These are phyloP conservation scores for Emericellopsis atlantica DNA, from an alignment of 2,329 filamentous ascomycete species.

Conservation along the genomic window DNA sequence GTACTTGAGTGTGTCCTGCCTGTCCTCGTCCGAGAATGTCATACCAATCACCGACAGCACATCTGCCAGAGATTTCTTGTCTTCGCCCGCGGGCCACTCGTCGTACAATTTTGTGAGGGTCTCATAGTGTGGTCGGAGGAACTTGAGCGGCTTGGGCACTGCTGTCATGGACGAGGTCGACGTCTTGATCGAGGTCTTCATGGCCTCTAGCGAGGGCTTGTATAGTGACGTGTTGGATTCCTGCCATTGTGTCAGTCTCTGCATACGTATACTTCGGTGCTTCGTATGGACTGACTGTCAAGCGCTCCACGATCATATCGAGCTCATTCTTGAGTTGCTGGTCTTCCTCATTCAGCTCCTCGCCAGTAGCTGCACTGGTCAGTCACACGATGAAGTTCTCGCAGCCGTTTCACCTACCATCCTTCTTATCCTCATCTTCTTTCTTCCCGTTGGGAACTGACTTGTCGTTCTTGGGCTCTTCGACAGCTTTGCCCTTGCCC, in stretches of 20 bases:
- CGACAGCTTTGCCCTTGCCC: slow-evolving; percentile 86
- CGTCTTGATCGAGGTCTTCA: slow-evolving; percentile 98
- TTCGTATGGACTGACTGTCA: slow-evolving; percentile 50
- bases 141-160: slow-evolving; percentile 96
- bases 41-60: slow-evolving; percentile 95
- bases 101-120: slow-evolving; percentile 79
- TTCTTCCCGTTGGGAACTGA: slow-evolving; percentile 61
- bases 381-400: background rate
- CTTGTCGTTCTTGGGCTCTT: slow-evolving; percentile 60
- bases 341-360: slow-evolving; percentile 95
- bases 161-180: slow-evolving; percentile 99
- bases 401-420: slow-evolving; percentile 21
- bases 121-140: slow-evolving; percentile 92
- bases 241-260: slow-evolving; percentile 27
- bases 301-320: slow-evolving; percentile 91
- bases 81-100: slow-evolving; percentile 69
- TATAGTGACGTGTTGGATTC: slow-evolving; percentile 81
- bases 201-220: slow-evolving; percentile 83
- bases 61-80: slow-evolving; percentile 86
- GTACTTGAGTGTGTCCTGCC: slow-evolving; percentile 93
- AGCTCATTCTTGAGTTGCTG: slow-evolving; percentile 97
- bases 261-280: background rate
- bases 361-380: slow-evolving; percentile 30
- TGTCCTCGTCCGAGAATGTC: slow-evolving; percentile 95
- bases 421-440: slow-evolving; percentile 49